Conservation (phyloP, 805 yeast genomes). For the Wickerhamomyces subpelliculosus region DNA sequence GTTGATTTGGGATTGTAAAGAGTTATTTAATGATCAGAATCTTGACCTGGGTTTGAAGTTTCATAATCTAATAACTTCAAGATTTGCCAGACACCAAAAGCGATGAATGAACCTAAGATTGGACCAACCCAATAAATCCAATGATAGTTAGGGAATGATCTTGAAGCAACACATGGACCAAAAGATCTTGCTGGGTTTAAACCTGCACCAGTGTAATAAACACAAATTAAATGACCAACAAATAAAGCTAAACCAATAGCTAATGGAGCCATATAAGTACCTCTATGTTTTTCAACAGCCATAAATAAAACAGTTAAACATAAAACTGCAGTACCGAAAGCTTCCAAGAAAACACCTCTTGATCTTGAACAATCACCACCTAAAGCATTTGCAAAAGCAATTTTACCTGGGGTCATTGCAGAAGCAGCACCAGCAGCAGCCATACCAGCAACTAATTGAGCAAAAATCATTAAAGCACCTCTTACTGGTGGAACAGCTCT, state of each 20-base stretch:
- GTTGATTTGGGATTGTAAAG: neutral
- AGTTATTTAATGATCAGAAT: slow-evolving; percentile 33
- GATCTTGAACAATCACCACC: slow-evolving; percentile 67
- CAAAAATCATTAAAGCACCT: slow-evolving; percentile 53
- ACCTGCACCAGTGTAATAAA: slow-evolving; percentile 87
- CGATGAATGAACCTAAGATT: slow-evolving; percentile 57
- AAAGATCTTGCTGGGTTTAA: slow-evolving; percentile 85
- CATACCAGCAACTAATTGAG: slow-evolving; percentile 82
- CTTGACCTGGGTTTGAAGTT: slow-evolving; percentile 66
- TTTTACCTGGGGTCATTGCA: slow-evolving; percentile 78
- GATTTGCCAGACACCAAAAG: slow-evolving; percentile 60
- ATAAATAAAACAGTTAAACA: slow-evolving; percentile 73
- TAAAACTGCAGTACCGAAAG: slow-evolving; percentile 68
- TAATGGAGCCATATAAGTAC: slow-evolving; percentile 74
- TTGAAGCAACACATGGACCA: slow-evolving; percentile 75
- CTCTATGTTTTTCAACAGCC: slow-evolving; percentile 77
- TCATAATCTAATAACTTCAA: slow-evolving; percentile 62
- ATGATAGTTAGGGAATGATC: slow-evolving; percentile 71
- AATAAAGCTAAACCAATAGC: slow-evolving; percentile 79
- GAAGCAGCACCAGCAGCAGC: slow-evolving; percentile 87
- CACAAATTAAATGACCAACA: slow-evolving; percentile 74
- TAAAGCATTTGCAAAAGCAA: slow-evolving; percentile 62
- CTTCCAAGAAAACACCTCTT: slow-evolving; percentile 77
- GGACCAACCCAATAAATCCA: slow-evolving; percentile 97
- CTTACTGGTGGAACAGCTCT: slow-evolving; percentile 70